phyloP scores from a whole-genome alignment of 305 asterid species.

The Euphrasia arctica region DNA sequence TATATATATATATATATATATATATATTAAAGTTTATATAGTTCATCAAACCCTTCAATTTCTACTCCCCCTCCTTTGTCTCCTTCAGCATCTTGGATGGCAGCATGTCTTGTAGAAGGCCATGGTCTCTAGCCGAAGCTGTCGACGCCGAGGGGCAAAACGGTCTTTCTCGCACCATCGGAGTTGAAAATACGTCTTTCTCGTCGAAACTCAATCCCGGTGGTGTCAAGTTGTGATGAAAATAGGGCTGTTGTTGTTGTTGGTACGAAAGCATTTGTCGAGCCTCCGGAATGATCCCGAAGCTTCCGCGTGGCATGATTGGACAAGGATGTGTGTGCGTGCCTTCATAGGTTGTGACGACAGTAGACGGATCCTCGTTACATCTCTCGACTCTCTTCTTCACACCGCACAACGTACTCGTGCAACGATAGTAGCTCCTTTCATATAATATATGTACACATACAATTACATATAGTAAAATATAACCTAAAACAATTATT shows the following conservation, averaged over 20 bases:
- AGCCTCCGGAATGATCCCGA: conserved; percentile 38
- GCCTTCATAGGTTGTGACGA: conserved; percentile 91
- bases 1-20: too few species aligned
- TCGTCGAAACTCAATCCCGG: conserved; percentile 27
- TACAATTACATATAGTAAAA: not conserved
- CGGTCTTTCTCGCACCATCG: conserved; percentile 31
- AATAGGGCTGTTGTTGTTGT: conserved; percentile 33
- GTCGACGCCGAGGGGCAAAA: conserved; percentile 35
- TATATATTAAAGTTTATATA: not conserved
- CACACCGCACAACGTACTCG: conserved; percentile 74
- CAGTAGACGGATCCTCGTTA: conserved; percentile 57
- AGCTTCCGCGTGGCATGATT: conserved; percentile 54
- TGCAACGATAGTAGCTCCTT: conserved; percentile 97
- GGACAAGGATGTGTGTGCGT: conserved; percentile 75
- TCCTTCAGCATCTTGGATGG: conserved; percentile 54
- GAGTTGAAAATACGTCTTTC: conserved; percentile 11
- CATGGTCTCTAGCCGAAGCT: conserved; percentile 47
- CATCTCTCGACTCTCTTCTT: conserved; percentile 88
- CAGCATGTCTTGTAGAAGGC: conserved; percentile 77
- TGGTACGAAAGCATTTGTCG: conserved; percentile 32
- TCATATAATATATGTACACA: not conserved
- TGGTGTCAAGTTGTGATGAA: conserved; percentile 32
- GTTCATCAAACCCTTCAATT: conserved; percentile 19
- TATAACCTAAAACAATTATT: too few species aligned
- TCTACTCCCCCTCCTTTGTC: conserved; percentile 47